Evolutionary conservation across 768 basidiomycete species (phyloP), one percentile per base, ranked within the genome.

Genomic region (Phylloporus sp.): DNA sequence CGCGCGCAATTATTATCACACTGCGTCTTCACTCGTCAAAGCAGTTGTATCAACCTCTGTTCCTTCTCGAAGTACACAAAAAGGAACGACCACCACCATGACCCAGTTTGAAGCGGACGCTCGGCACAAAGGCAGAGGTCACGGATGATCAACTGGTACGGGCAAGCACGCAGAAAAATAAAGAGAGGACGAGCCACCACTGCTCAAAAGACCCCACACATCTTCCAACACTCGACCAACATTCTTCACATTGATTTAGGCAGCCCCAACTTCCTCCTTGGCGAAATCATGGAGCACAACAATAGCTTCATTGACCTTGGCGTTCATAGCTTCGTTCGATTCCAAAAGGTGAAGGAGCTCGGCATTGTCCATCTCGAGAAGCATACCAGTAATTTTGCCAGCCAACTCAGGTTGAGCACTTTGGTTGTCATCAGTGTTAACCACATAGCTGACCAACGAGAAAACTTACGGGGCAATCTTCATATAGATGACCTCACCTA

Each of bases 331-430:
- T 9, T 91, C 90, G 18, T 74, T 71, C 44, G 81, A 72, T 50
- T 95, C 92, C 58, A 98, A 71, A 40, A 99, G 80, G 70, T 90
- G 85, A 23, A 98, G 72, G 41, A 99, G 77, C 70, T 98, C 96
- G 38, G 77, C 63, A 71, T 95, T 95, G 69, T 97, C 94, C 95
- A 99, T 98, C 81, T 99, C 94, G 54, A 97, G 81, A 62, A 97
- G 76, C 94, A 97, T 97, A 46, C 92, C 94, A 35, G 94, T 97
- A 68, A 97, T 96, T 79, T 97, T 97, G 51, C 96, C 96, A 55
- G 96, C 93, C 63, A 96, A 75, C 18, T 95, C 94, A 48, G 93
- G 90, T 60, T 98, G 85, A 47, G 83, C 66, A 20, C 85, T 90
- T 63, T 38, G 49, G 45, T 20, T 46, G 43, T 36, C 56, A 37